Evolutionary conservation across 768 basidiomycete species (phyloP).

Genomic region (Sutorius australiensis): DNA sequence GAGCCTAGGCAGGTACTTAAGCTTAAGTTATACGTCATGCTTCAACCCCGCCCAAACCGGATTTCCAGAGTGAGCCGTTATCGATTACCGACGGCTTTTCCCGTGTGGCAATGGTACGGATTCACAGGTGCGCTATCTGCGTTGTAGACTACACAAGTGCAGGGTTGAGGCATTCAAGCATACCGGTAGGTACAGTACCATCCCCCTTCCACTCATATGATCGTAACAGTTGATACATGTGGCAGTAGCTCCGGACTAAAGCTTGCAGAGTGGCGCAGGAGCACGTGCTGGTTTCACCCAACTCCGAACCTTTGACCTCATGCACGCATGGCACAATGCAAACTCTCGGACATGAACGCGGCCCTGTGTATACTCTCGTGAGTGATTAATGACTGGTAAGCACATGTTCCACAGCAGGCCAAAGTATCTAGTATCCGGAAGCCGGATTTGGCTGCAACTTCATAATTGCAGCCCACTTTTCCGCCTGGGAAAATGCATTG

Average conservation of each 20-base stretch:
- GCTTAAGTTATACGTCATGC: not conserved
- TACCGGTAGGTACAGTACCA: not conserved
- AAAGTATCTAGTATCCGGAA: not conserved
- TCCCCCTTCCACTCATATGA: not conserved
- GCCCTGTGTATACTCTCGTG: not conserved
- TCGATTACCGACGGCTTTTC: not conserved
- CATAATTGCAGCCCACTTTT: not conserved
- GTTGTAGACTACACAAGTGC: not conserved
- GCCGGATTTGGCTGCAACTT: not conserved
- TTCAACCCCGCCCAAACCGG: not conserved
- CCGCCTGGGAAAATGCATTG: not conserved
- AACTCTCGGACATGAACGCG: constrained; percentile 6
- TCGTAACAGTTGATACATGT: not conserved
- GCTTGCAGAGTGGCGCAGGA: not conserved
- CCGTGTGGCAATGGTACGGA: not conserved
- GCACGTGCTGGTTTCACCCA: not conserved
- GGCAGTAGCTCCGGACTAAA: not conserved
- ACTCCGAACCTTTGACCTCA: not conserved
- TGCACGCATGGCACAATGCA: not conserved
- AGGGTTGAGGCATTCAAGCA: not conserved
- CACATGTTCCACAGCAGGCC: not conserved
- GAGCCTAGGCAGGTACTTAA: not conserved
- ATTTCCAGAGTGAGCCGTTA: not conserved
- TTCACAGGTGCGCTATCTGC: not conserved
- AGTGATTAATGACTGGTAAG: not conserved